phyloP scores from a whole-genome alignment of 2,329 filamentous ascomycete genomes.

The Teratosphaeria gauchensis region DNA sequence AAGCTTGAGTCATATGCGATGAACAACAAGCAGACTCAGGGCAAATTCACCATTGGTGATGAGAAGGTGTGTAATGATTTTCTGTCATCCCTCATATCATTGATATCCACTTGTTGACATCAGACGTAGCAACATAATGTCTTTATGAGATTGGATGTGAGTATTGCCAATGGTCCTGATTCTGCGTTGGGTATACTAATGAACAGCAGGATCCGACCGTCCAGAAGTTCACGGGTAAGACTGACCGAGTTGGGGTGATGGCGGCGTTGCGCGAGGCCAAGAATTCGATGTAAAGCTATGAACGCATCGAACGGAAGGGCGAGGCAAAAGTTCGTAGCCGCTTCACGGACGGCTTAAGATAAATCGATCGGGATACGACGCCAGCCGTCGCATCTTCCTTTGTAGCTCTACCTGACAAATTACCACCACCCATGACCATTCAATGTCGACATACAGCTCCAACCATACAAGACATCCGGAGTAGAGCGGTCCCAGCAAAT shows the following conservation, averaged over 20 bases:
- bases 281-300: conserved; percentile 42
- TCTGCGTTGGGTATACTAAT: neutral
- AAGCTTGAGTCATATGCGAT: conserved; percentile 68
- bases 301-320: neutral
- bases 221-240: conserved; percentile 74
- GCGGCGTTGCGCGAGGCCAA: conserved; percentile 80
- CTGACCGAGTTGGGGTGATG: conserved; percentile 76
- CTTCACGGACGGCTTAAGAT: no score
- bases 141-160: conserved; percentile 80
- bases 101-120: conserved; percentile 1
- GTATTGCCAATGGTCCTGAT: conserved; percentile 19
- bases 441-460: no score
- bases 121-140: conserved; percentile 73
- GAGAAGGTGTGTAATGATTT: conserved; percentile 61
- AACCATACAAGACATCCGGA: no score
- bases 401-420: no score
- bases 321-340: neutral
- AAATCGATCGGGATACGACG: no score
- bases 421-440: no score
- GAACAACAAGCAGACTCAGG: conserved; percentile 78
- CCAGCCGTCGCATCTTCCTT: no score
- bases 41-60: conserved; percentile 91
- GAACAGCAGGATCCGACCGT: conserved; percentile 61
- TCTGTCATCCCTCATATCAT: neutral
- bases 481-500: no score